Evolutionary conservation across 495 filamentous ascomycete species (phyloP).

Genomic region (Xylaria scruposa): DNA sequence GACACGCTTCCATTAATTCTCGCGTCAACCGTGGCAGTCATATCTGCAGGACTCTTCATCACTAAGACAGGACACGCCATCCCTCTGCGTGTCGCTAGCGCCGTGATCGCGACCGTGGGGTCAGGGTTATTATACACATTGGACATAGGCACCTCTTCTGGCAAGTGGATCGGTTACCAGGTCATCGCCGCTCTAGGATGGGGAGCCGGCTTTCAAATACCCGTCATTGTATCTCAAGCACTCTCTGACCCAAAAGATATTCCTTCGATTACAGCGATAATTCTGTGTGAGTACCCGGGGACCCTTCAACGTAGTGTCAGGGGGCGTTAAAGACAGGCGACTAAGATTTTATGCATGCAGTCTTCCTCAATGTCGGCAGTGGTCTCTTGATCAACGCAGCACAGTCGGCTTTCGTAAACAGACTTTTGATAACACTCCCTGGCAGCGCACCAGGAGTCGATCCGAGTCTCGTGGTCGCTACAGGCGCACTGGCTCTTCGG

Average conservation of each 20-base stretch:
- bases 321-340: neutral
- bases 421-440: constrained; percentile 46
- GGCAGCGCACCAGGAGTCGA: constrained; percentile 49
- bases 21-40: constrained; percentile 40
- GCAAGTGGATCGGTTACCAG: constrained; percentile 69
- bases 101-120: constrained; percentile 34
- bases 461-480: constrained; percentile 50
- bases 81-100: constrained; percentile 45
- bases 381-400: constrained; percentile 55
- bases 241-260: constrained; percentile 56
- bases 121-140: constrained; percentile 57
- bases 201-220: constrained; percentile 62
- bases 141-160: constrained; percentile 33
- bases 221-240: constrained; percentile 58
- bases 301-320: neutral
- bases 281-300: constrained; percentile 56
- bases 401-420: constrained; percentile 57
- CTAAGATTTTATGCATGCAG: constrained; percentile 21
- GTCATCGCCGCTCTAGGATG: constrained; percentile 63
- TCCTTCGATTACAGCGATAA: constrained; percentile 59
- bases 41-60: constrained; percentile 43
- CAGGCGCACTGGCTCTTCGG: constrained; percentile 60
- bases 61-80: constrained; percentile 40
- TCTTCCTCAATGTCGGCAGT: constrained; percentile 56
- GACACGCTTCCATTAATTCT: constrained; percentile 59